Evolutionary conservation across 345 rosid genomes (phyloP), one percentile per base, ranked within the genome.

Genomic region (Salix koriyanagi): DNA sequence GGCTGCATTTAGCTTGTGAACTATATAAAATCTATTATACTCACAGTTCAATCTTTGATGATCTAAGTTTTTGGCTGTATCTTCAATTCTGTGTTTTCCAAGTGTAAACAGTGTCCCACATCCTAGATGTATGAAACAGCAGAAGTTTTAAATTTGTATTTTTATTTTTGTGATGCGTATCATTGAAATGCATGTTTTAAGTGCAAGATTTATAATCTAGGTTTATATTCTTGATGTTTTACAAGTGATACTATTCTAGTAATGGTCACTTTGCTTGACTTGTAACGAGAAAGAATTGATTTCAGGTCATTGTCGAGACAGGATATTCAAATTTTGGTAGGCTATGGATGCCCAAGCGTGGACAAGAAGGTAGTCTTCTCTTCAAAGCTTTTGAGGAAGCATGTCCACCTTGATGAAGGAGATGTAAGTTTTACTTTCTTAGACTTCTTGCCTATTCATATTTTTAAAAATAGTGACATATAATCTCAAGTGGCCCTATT

Each of bases 351-450:
- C 68, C 98, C 98, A 13, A 92, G 84, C 74, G 87, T 89, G 25
- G 97, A 91, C 84, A 94, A 89, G 85, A 94, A 88, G 83, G 94
- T 94, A 81, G 91, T 88, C 69, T 90, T 92, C 86, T 94, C 98
- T 2, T 92, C 94, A 11, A 94, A 96, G 72, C 85, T 94, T 50
- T 75, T 94, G 80, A 88, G 99, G 86, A 96, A 96, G 88, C 95
- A 84, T 82, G 92, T 84, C 58, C 99, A 91, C 88, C 91, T 96
- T 26, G 95, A 96, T 80, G 99, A 96, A 96, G 98, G 99, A 84
- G 98, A 96, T 90, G 98, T 96, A 83, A 87, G 97, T 81, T 69
- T 73, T 80, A 19, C 36, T 62, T 80, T 56, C 67, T 67, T 42
- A 54, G 58, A 39, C 54, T 41, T 68, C 4, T 39, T 39, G n/a